Percentiles rank a stretch among this genome's conserved stretches.
These are phyloP conservation scores for Penicillium sp. DNA, from an alignment of 2,329 filamentous ascomycete species.

Conservation along the genomic window DNA sequence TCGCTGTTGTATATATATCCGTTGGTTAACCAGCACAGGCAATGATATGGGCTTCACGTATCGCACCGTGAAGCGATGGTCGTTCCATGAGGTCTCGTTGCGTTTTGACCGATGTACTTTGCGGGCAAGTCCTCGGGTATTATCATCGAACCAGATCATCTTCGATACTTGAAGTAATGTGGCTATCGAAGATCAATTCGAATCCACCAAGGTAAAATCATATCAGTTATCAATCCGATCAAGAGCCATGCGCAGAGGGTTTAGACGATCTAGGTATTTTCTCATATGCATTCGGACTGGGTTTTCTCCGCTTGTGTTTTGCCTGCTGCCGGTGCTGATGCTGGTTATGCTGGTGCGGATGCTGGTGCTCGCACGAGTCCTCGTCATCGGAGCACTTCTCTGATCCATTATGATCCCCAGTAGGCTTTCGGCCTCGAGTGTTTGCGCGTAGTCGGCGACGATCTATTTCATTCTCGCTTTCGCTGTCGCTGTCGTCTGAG, in stretches of 20 bases:
- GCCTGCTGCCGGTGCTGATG: constrained; percentile 12
- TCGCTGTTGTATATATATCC: no score
- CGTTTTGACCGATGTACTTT: no score
- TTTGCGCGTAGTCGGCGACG: constrained; percentile 16
- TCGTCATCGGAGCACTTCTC: constrained; percentile 19
- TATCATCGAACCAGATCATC: no score
- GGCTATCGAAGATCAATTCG: no score
- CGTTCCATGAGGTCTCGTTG: no score
- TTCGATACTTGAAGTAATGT: no score
- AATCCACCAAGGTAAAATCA: no score
- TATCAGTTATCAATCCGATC: no score
- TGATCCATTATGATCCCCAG: constrained; percentile 20
- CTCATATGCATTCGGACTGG: constrained; percentile 54
- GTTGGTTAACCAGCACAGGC: no score
- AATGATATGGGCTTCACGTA: no score
- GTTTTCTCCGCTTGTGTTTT: constrained; percentile 38
- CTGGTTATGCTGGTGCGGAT: constrained; percentile 9
- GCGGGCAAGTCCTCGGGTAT: no score
- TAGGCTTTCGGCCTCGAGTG: constrained; percentile 24
- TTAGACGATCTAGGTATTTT: constrained; percentile 45
- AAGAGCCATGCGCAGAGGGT: constrained; percentile 17
- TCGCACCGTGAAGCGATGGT: no score
- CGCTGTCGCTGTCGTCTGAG: constrained; percentile 55
- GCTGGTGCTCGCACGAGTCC: not conserved
- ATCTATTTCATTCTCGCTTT: constrained; percentile 44